A percentile compares a stretch with the other conserved stretches of the same genome.
phyloP scores from a whole-genome alignment of 1,139 yeast genomes.

The Suhomyces chickasaworum region DNA sequence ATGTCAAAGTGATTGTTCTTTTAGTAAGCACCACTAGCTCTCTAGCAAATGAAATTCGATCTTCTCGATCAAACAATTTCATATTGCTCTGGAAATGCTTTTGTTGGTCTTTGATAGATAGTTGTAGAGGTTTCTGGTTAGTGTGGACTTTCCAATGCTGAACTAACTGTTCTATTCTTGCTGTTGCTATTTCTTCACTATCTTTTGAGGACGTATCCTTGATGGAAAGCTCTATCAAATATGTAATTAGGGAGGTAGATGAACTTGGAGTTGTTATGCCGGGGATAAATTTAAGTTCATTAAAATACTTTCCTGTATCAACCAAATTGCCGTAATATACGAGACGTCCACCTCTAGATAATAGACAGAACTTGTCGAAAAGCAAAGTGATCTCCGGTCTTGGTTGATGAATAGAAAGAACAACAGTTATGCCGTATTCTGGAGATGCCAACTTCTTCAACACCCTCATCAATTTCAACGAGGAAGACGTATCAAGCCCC shows the following conservation, averaged over 20 bases:
- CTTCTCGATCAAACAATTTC: constrained; percentile 27
- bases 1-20: constrained; percentile 56
- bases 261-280: neutral
- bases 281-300: constrained; percentile 5
- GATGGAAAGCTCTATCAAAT: constrained; percentile 68
- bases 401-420: constrained; percentile 84
- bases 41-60: constrained; percentile 31
- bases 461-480: constrained; percentile 64
- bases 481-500: constrained; percentile 80
- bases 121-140: constrained; percentile 7
- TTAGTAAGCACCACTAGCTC: constrained; percentile 60
- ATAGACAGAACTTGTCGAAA: constrained; percentile 70
- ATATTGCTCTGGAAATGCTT: constrained; percentile 26
- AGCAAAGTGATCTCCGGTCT: constrained; percentile 68
- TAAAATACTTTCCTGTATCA: constrained; percentile 29
- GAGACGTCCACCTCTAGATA: constrained; percentile 67
- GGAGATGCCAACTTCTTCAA: constrained; percentile 54
- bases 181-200: constrained; percentile 44
- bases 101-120: constrained; percentile 17
- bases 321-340: constrained; percentile 59
- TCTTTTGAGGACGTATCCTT: constrained; percentile 55
- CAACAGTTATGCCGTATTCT: constrained; percentile 64
- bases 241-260: constrained; percentile 53
- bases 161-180: constrained; percentile 50
- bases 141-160: constrained; percentile 48